A percentile compares a stretch with the other conserved stretches of the same genome.
phyloP scores from a whole-genome alignment of 768 basidiomycete species.

The Holtermannia corniformis region DNA sequence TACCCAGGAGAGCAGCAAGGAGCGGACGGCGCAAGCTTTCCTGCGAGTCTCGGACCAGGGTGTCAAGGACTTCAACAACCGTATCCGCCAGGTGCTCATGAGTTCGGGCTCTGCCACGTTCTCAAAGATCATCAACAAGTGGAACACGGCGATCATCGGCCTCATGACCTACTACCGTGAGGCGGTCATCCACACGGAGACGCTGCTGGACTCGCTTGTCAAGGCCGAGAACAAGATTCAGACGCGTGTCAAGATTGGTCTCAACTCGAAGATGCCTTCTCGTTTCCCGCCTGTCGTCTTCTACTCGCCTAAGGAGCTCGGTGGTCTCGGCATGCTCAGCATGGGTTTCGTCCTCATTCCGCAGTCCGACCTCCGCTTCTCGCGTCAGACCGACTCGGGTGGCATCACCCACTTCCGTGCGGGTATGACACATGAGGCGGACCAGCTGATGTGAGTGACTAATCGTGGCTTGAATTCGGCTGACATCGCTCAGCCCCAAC shows the following conservation, averaged over 20 bases:
- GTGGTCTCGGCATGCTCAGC: conserved; percentile 96
- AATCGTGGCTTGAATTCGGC: background rate
- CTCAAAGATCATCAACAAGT: conserved; percentile 76
- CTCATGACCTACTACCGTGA: conserved; percentile 98
- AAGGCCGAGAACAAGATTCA: conserved; percentile 99
- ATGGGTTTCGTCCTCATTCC: conserved; percentile 99
- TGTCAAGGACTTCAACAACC: conserved; percentile 96
- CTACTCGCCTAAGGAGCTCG: conserved; percentile 96
- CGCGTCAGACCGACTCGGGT: conserved; percentile 93
- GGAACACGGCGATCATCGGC: conserved; percentile 72
- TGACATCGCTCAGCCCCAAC: conserved; percentile 83
- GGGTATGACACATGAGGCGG: conserved; percentile 72
- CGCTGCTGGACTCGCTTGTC: conserved; percentile 87
- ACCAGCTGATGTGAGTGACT: conserved; percentile 8
- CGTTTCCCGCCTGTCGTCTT: conserved; percentile 80
- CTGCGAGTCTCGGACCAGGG: conserved; percentile 94
- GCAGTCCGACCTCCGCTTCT: conserved; percentile 94
- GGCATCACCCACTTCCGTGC: conserved; percentile 99
- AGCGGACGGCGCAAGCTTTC: conserved; percentile 96
- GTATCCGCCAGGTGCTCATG: conserved; percentile 88
- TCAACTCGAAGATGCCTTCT: conserved; percentile 99
- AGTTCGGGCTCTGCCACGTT: conserved; percentile 97
- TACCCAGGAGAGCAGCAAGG: conserved; percentile 93
- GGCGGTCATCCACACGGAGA: conserved; percentile 94
- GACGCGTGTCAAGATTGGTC: conserved; percentile 97